Evolutionary conservation across 306 rosid genomes (phyloP), one percentile per base, ranked within the genome.

Genomic region (Prunus davidiana): DNA sequence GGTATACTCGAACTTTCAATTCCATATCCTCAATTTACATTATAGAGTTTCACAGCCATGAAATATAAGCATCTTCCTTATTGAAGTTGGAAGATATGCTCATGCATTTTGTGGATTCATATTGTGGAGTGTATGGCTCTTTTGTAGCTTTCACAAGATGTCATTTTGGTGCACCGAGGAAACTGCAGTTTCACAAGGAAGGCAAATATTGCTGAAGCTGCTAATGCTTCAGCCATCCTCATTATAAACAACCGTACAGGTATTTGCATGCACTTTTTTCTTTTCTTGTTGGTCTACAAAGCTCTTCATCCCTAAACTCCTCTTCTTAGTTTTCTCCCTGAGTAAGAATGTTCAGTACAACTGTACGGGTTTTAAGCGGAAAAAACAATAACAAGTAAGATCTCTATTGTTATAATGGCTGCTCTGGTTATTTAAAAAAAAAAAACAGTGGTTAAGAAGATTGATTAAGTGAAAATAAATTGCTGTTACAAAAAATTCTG

Each of bases 141-240:
- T 79, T 84, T 82, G 75, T 88, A 95, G 99, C 91, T 95, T 76
- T 51, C 90, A 64, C 87, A 88, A 60, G 93, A 92, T 83, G 82
- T 92, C 82, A 83, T 95, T 80, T 76, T 95, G 88, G 99, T 91
- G 73, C 93, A 83, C 76, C 96, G 99, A 64, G 99, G 99, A 76
- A 81, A 83, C n/a, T 95, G 99, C 81, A 95, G 99, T 81, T 95
- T 95, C 90, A 95, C 99, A 64, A 25, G 61, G 72, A 95, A 95
- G 91, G 99, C 99, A 77, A 95, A 90, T 84, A 76, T 83, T 57
- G 99, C 99, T 62, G 99, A 92, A 43, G 73, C 52, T 72, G 96
- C 96, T 66, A 81, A 86, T 34, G 97, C 99, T 81, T 92, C 97
- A 61, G 99, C 99, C 84, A 87, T 95, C 76, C 89, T 95, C 81